Conservation (phyloP, 768 basidiomycete species). For the Chlorophyllum brunneum region DNA sequence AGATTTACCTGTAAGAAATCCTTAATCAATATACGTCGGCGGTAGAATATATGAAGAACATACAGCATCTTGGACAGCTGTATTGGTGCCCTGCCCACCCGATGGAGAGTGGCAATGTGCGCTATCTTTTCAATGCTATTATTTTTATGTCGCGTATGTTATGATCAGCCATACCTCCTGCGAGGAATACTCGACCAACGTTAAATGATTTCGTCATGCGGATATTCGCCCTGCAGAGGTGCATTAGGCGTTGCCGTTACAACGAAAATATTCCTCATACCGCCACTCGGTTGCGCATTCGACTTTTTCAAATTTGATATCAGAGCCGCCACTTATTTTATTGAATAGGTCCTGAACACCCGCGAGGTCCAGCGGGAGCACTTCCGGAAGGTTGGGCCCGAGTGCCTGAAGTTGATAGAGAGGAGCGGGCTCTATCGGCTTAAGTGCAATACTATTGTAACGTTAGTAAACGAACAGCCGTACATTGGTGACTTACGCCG, state of each 20-base stretch:
- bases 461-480: constrained; percentile 2
- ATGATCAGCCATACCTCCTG: constrained; percentile 30
- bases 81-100: constrained; percentile 29
- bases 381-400: too few species aligned
- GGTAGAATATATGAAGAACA: too few species aligned
- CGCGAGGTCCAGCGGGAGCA: too few species aligned
- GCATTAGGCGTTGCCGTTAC: too few species aligned
- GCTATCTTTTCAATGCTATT: constrained; percentile 31
- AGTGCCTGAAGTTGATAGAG: too few species aligned
- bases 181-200: constrained; percentile 37
- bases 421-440: too few species aligned
- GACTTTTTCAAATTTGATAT: too few species aligned
- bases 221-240: constrained; percentile 35
- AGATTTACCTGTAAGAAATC: too few species aligned
- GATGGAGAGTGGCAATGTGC: constrained; percentile 39
- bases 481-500: constrained; percentile 23
- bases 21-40: too few species aligned
- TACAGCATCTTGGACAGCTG: constrained; percentile 30
- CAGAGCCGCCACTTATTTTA: too few species aligned
- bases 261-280: not conserved
- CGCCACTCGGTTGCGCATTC: constrained; percentile 23
- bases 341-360: too few species aligned
- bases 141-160: not conserved
- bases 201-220: constrained; percentile 40
- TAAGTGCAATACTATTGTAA: not conserved